Evolutionary conservation across 345 rosid genomes (phyloP).

Genomic region (Hibiscus tridactylites): DNA sequence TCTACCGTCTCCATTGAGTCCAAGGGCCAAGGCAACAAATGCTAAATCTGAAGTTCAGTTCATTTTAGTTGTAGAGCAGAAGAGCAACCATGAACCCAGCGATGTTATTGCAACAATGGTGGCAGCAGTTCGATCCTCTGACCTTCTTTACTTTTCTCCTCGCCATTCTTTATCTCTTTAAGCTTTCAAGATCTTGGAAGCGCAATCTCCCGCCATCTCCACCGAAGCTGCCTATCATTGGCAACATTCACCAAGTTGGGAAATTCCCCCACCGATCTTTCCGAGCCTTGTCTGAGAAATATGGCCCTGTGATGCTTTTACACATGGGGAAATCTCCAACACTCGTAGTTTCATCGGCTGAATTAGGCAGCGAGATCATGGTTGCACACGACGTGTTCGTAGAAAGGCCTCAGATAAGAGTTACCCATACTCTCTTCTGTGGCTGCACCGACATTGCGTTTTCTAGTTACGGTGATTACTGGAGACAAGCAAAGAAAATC

Average conservation of each 20-base stretch:
- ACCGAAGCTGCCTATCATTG: background rate
- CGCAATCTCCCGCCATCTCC: conserved; percentile 8
- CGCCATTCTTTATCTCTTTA: background rate
- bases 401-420: conserved; percentile 8
- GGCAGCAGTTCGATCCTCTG: background rate
- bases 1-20: background rate
- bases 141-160: background rate
- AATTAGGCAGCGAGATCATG: background rate
- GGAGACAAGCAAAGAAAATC: conserved; percentile 24
- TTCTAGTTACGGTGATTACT: conserved; percentile 16
- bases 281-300: background rate
- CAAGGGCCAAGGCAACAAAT: background rate
- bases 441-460: conserved; percentile 10
- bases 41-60: background rate
- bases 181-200: background rate
- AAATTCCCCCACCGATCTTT: background rate
- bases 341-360: background rate
- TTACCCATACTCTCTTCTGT: background rate
- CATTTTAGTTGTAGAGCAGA: background rate
- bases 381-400: background rate
- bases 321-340: conserved; percentile 1
- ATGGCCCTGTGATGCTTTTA: conserved; percentile 7
- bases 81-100: background rate
- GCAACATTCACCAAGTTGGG: conserved; percentile 3
- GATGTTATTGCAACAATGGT: background rate